Evolutionary conservation across 441 rosid species (phyloP), one percentile per base, ranked within the genome.

Genomic region (Erodium moschatum): DNA sequence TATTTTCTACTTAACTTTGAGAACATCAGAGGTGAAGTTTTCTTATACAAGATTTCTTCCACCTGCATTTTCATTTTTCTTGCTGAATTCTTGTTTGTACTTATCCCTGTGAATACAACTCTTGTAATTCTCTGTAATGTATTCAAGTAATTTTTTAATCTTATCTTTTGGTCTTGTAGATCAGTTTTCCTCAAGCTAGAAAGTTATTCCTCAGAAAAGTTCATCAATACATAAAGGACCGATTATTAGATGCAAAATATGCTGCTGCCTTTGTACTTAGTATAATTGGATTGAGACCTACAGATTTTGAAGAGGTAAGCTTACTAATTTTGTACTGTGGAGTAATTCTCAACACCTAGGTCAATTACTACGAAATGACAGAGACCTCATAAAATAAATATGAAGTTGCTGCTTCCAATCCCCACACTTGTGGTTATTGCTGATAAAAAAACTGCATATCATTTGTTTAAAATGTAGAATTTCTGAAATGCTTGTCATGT

Each of bases 211-310:
- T 95, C 52, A 73, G 77, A 78, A 95, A 95, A 87, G 92, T 95
- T 73, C 88, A 90, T 81, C 98, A 95, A 73, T 92, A 90, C 77
- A 76, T 89, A 70, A 95, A 89, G 87, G 99, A 95, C 73, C 84
- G 92, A 21, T 81, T 85, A 75, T 77, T 92, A 81, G 99, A 95
- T 78, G 83, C 85, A 63, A 95, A 86, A 81, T 95, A 90, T 84
- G 96, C 89, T 24, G 86, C 91, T 80, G 87, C 98, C 44, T 90
- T 90, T 80, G 67, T 90, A 71, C 86, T 87, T 76, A 79, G 78
- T 68, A 74, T 76, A 44, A 69, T 75, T 70, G 92, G 81, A 73
- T 73, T 81, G 27, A 84, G 78, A 70, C 80, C 76, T n/a, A 76
- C 84, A 44, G 88, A 81, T 56, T 82, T 74, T 66, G 97, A 90